Evolutionary conservation across 2,329 filamentous ascomycete genomes (phyloP).

Genomic region (Ilyonectria robusta): DNA sequence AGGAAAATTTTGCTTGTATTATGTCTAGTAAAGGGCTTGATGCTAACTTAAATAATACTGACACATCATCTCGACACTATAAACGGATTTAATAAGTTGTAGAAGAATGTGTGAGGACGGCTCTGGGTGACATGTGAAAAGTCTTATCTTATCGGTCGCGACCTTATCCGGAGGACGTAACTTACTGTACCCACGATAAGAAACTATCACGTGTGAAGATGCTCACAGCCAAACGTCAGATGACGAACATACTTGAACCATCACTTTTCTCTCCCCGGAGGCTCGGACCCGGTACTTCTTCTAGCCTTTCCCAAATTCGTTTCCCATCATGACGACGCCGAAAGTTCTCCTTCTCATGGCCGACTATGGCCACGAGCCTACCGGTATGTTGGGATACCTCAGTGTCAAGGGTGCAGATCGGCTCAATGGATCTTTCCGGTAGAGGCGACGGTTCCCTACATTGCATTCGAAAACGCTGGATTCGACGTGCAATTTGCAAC

Average conservation of each 20-base stretch:
- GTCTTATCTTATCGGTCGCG: no score
- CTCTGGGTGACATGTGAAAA: neutral
- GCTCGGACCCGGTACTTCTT: neutral
- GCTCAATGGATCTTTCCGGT: neutral
- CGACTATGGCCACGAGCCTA: constrained; percentile 70
- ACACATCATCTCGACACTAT: no score
- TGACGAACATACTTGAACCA: no score
- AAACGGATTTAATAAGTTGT: no score
- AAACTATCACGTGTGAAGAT: no score
- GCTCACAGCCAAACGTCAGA: no score
- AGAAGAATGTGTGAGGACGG: neutral
- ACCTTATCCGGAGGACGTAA: no score
- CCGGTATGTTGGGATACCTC: constrained; percentile 54
- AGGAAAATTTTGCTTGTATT: no score
- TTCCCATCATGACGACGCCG: constrained; percentile 6
- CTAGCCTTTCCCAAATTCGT: neutral
- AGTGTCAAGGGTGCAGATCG: neutral
- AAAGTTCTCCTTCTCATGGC: constrained; percentile 66
- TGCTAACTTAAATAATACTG: no score
- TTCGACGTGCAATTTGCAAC: constrained; percentile 66
- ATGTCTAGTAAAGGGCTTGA: no score
- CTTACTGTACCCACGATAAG: no score
- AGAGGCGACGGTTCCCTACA: constrained; percentile 67
- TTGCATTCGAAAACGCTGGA: constrained; percentile 61
- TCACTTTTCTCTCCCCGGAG: neutral